These are phyloP conservation scores for Lactifluus hygrophoroides DNA, from an alignment of 768 basidiomycete genomes.

Conservation along the genomic window DNA sequence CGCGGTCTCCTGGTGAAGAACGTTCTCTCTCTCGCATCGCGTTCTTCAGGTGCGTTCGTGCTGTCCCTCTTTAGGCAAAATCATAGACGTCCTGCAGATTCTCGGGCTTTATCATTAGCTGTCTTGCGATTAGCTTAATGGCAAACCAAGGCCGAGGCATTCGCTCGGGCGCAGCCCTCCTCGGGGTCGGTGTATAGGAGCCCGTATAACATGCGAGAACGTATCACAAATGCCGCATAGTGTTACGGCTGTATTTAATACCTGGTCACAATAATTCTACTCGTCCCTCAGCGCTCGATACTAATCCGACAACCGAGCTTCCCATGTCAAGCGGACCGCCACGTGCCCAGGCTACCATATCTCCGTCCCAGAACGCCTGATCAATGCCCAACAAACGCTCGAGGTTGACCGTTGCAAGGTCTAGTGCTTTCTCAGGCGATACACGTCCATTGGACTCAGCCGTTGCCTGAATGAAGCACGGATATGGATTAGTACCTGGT, in stretches of 20 bases:
- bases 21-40: constrained; percentile 77
- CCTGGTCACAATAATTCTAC: constrained; percentile 25
- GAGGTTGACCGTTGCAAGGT: constrained; percentile 34
- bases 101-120: constrained; percentile 74
- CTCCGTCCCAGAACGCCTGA: constrained; percentile 16
- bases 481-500: neutral
- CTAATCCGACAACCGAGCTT: constrained; percentile 30
- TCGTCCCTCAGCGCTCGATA: constrained; percentile 25
- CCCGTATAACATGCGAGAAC: neutral
- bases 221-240: neutral
- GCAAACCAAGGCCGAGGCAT: constrained; percentile 66
- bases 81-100: constrained; percentile 40
- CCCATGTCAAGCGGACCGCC: constrained; percentile 29
- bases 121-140: constrained; percentile 66
- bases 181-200: constrained; percentile 47
- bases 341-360: constrained; percentile 29
- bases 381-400: constrained; percentile 35
- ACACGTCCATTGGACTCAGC: constrained; percentile 34
- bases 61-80: neutral
- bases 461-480: constrained; percentile 28
- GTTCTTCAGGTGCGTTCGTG: constrained; percentile 63
- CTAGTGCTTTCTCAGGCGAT: constrained; percentile 29
- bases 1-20: constrained; percentile 72
- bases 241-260: neutral
- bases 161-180: constrained; percentile 53